Base-by-base conservation (phyloP, 164 flowering plant genomes). In the Malania oleifera region DNA sequence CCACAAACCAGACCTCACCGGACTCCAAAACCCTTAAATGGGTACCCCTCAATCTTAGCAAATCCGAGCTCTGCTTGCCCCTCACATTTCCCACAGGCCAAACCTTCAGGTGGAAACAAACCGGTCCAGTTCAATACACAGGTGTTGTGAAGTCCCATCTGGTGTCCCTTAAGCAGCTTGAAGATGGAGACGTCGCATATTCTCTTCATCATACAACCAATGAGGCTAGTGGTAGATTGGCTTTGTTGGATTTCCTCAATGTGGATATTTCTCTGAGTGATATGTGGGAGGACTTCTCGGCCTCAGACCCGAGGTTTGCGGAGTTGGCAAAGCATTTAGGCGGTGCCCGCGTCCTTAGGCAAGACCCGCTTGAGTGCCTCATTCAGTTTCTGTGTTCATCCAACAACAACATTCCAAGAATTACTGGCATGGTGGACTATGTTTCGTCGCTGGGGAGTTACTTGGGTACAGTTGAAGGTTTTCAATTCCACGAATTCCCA, bases 21-120 rank as follows among this genome's bases (percentile, higher is more conserved):
- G 64, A 54, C 19, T 46, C 38, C 37, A 25, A 50, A 27, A 9
- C 67, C 54, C 57, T 56, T 23, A 55, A 73, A 29, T 93, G 99
- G 97, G 61, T 55, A n/a, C 80, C 91, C 15, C 91, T 90, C 55
- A 74, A 81, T 49, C 65, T 88, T 10, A 43, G 55, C 56, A 79
- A 71, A 53, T 73, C 89, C 8, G 97, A 93, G 69, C 95, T 93
- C 68, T 84, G 62, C 55, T 57, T 93, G 25, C 86, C 95, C 37
- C 89, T 93, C 65, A 90, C 99, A 0, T 82, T 93, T 74, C 99
- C 97, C 45, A 93, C 99, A 2, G 99, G 99, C 67, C 99, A 93
- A 58, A 90, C 97, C 70, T 90, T 93, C 77, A 67, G 81, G 51
- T 93, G 99, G 99, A 86, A 72, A 50, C 77, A 83, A 55, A 93